Evolutionary conservation across 352 stramenopile species (phyloP), one percentile per base, ranked within the genome.

Genomic region (Globisporangium apiculatum): DNA sequence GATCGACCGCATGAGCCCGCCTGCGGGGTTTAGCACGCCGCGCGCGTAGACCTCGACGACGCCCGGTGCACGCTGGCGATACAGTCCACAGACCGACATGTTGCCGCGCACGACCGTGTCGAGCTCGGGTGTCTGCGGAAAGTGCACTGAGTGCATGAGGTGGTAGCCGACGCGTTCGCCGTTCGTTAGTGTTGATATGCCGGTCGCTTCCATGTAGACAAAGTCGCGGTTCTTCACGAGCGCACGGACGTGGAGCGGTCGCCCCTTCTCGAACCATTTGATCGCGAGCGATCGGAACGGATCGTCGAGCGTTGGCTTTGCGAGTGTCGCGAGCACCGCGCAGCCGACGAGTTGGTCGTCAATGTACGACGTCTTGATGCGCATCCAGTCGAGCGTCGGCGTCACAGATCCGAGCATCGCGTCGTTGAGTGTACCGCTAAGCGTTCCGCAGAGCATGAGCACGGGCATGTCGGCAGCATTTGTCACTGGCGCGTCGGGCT

Each of bases 201-300:
- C 79, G 7, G 67, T 86, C 14, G 76, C 75, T 53, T 89, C 76
- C 48, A 89, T 57, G 52, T 76, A 85, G 49, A 85, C 79, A 41
- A 76, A 69, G 66, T 89, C 79, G 15, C 79, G 76, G 62, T 84
- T 77, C 49, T 80, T 79, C 15, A 86, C 68, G 12, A 87, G 52
- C 53, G 66, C 41, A 57, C 75, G 60, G 61, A 83, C 41, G 61
- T 73, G 48, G 55, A 71, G 24, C 49, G 72, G 50, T 53, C 72
- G 40, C 48, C 54, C 69, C 48, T 87, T 87, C 40, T 85, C 72
- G 49, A 58, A 67, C 79, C 79, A 87, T 46, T 84, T 84, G 48
- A 90, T 54, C 12, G 58, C 60, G 12, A 64, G 46, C 0, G 47
- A 37, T 1, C 38, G 41, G 35, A 64, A 59, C 15, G 53, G 53